Conservation (phyloP, 2,329 filamentous ascomycete genomes). For the Talaromyces piceae region DNA sequence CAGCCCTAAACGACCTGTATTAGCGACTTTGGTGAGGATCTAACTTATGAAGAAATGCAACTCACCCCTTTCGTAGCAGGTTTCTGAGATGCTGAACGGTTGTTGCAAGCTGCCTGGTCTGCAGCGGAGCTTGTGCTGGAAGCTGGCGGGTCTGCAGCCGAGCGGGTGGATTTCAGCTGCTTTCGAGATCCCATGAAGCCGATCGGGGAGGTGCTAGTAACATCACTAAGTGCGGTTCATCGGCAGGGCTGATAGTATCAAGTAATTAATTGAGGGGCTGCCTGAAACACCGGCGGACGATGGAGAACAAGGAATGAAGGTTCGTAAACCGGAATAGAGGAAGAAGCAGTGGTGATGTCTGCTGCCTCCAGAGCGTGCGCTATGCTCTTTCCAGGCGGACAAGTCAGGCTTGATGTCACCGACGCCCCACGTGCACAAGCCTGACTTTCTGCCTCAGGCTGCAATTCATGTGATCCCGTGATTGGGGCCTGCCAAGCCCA, state of each 20-base stretch:
- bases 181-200: slow-evolving; percentile 37
- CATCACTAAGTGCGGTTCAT: slow-evolving; percentile 23
- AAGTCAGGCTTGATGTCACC: slow-evolving; percentile 9
- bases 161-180: slow-evolving; percentile 35
- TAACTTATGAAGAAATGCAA: background rate
- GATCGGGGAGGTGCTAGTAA: slow-evolving; percentile 25
- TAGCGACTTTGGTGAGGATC: background rate
- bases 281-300: no score
- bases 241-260: background rate
- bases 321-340: background rate
- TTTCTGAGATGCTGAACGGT: slow-evolving; percentile 19
- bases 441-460: background rate
- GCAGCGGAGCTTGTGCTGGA: slow-evolving; percentile 17
- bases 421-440: slow-evolving; percentile 8
- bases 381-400: background rate
- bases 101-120: slow-evolving; percentile 15
- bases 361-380: background rate
- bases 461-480: background rate
- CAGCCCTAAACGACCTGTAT: slow-evolving; percentile 24
- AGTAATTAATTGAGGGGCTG: no score
- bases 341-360: background rate
- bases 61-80: slow-evolving; percentile 25
- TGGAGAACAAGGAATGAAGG: background rate
- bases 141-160: slow-evolving; percentile 22
- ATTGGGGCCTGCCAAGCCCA: slow-evolving; percentile 5